Evolutionary conservation across 164 flowering plant species (phyloP).

Genomic region (Vitis rupestris): DNA sequence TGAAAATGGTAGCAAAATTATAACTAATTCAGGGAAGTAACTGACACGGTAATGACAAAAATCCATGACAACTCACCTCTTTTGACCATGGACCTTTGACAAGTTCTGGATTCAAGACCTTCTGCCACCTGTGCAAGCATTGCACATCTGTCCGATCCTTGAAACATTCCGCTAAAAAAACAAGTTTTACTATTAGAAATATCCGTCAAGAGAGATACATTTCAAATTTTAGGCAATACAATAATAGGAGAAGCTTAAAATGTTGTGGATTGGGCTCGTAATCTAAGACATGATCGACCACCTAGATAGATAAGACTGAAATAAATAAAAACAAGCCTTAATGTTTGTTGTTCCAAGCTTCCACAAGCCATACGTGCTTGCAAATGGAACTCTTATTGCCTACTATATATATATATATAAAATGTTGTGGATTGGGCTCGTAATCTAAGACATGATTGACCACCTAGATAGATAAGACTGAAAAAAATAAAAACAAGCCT

Average conservation of each 20-base stretch:
- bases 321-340: too few species aligned
- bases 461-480: too few species aligned
- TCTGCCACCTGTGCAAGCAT: slow-evolving; percentile 63
- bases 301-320: too few species aligned
- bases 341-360: too few species aligned
- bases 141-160: slow-evolving; percentile 58
- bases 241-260: background rate
- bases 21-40: background rate
- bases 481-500: too few species aligned
- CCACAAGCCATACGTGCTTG: too few species aligned
- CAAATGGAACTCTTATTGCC: too few species aligned
- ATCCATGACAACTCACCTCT: slow-evolving; percentile 30
- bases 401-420: background rate
- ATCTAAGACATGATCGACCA: background rate
- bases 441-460: background rate
- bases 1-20: background rate
- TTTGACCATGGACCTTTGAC: slow-evolving; percentile 63
- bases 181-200: slow-evolving; percentile 8
- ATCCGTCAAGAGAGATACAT: background rate
- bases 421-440: background rate
- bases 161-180: slow-evolving; percentile 47
- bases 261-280: background rate
- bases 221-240: background rate
- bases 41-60: background rate
- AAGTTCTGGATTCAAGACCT: slow-evolving; percentile 57